Evolutionary conservation across 2,329 filamentous ascomycete species (phyloP).

Genomic region (Colletotrichum sp.): DNA sequence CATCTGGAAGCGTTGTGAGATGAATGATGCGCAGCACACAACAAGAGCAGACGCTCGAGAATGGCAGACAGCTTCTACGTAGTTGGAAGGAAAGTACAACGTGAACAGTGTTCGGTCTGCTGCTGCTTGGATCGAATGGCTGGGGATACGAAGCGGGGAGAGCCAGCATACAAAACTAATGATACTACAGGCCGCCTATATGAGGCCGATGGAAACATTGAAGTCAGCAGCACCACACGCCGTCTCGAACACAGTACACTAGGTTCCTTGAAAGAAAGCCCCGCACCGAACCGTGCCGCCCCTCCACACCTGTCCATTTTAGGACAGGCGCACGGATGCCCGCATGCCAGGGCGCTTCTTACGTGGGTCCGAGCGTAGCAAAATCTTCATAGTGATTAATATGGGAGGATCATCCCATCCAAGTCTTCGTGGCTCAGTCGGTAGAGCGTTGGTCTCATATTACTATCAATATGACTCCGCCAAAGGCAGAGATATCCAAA

Average conservation of each 20-base stretch:
- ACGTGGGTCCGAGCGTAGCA: not conserved
- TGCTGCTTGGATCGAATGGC: not conserved
- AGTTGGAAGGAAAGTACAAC: not conserved
- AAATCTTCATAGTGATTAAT: not conserved
- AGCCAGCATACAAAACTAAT: not conserved
- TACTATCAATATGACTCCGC: not conserved
- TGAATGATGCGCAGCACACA: not conserved
- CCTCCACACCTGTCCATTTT: not conserved
- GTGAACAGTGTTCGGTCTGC: not conserved
- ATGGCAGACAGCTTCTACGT: not conserved
- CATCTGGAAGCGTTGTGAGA: not conserved
- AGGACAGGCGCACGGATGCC: not conserved
- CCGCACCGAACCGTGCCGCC: not conserved
- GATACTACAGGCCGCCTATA: not conserved
- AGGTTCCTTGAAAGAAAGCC: not conserved
- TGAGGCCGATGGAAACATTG: not conserved
- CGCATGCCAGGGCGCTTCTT: not conserved
- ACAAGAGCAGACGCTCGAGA: not conserved
- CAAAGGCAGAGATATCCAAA: conserved; percentile 2
- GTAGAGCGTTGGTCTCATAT: conserved; percentile 20
- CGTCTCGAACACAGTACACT: not conserved
- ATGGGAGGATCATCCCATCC: accelerated
- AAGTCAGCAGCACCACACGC: not conserved
- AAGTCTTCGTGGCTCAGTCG: conserved; percentile 15
- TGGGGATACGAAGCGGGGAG: not conserved